Percentiles rank a stretch among this genome's conserved stretches.
Evolutionary conservation across 306 rosid genomes (phyloP).

Genomic region (Vigna hirtella): DNA sequence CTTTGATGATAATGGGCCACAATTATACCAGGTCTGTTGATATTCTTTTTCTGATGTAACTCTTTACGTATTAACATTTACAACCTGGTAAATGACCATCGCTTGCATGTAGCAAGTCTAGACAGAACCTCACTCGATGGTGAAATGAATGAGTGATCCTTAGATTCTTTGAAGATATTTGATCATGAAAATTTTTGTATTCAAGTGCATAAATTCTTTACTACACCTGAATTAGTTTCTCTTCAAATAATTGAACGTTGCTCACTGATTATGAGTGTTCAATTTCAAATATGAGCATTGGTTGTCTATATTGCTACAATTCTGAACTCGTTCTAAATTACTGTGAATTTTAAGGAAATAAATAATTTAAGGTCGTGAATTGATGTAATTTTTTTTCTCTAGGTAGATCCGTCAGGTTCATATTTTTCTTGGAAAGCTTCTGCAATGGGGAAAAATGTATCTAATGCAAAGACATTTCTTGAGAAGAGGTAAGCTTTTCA

Average conservation of each 20-base stretch:
- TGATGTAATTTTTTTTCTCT: constrained; percentile 41
- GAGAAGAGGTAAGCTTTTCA: constrained; percentile 81
- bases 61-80: constrained; percentile 15
- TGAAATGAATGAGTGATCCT: neutral
- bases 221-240: constrained; percentile 4
- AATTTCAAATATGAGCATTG: neutral
- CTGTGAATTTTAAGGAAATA: constrained; percentile 24
- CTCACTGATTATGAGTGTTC: constrained; percentile 1
- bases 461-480: constrained; percentile 96
- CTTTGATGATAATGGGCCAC: constrained; percentile 92
- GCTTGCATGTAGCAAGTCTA: neutral
- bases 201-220: neutral
- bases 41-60: constrained; percentile 19
- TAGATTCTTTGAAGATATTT: constrained; percentile 18
- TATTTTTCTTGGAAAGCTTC: constrained; percentile 99
- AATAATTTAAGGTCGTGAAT: constrained; percentile 13
- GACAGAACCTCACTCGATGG: neutral
- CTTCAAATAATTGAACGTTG: constrained; percentile 1
- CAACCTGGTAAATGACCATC: constrained; percentile 6
- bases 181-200: neutral
- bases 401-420: constrained; percentile 98
- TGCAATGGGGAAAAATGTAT: constrained; percentile 98
- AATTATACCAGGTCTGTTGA: constrained; percentile 78
- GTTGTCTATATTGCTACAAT: neutral
- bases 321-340: constrained; percentile 7